These are phyloP conservation scores for Clarireedia paspali DNA, from an alignment of 2,329 filamentous ascomycete species.

Conservation along the genomic window DNA sequence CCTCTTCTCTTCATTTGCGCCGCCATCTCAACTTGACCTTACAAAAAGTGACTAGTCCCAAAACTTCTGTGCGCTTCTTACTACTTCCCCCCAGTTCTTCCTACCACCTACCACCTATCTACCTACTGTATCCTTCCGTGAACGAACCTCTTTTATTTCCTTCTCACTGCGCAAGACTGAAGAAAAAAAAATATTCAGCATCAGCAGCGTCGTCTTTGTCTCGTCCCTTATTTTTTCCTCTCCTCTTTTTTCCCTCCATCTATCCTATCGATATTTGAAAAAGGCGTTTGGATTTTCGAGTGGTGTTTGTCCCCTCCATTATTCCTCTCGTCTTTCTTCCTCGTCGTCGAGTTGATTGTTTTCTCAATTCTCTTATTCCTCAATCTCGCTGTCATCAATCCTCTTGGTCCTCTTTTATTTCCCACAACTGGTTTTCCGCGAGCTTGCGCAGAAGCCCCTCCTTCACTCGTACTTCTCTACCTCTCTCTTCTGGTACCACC, in stretches of 20 bases:
- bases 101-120: slow-evolving; percentile 5
- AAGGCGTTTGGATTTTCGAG: slow-evolving; percentile 25
- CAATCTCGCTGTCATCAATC: slow-evolving; percentile 22
- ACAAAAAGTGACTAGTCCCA: slow-evolving; percentile 3
- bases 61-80: slow-evolving; percentile 3
- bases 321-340: slow-evolving; percentile 22
- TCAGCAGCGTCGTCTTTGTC: neutral
- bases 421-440: slow-evolving; percentile 16
- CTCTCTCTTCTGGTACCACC: slow-evolving; percentile 20
- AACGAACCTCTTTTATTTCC: too few relatives aligned
- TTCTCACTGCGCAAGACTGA: too few relatives aligned
- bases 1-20: neutral
- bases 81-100: slow-evolving; percentile 6
- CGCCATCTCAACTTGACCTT: neutral
- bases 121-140: neutral
- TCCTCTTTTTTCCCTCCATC: neutral
- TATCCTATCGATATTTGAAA: neutral
- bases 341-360: slow-evolving; percentile 16
- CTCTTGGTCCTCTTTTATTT: slow-evolving; percentile 22
- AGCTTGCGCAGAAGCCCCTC: slow-evolving; percentile 18
- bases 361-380: slow-evolving; percentile 20
- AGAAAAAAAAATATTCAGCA: neutral
- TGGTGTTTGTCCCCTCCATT: slow-evolving; percentile 25
- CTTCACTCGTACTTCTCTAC: slow-evolving; percentile 13
- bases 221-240: neutral